phyloP scores from a whole-genome alignment of 1,284 basidiomycete genomes.

The Apiotrichum sp. region DNA sequence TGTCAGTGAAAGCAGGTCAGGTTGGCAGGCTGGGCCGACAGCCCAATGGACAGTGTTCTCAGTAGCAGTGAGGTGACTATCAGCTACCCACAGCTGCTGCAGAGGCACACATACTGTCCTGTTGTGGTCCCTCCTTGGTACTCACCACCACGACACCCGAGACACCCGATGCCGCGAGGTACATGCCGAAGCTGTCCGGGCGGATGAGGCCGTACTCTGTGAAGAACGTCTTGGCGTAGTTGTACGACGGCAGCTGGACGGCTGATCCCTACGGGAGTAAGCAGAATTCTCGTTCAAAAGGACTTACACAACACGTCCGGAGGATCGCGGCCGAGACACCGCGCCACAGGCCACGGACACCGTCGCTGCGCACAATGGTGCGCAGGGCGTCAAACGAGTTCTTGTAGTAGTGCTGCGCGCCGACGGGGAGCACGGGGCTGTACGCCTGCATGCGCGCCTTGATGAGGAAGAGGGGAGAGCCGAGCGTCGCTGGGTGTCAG shows the following conservation, averaged over 20 bases:
- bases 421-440: constrained; percentile 87
- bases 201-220: constrained; percentile 60
- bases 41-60: too few species aligned
- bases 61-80: too few species aligned
- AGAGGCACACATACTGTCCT: background rate
- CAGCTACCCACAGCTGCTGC: too few species aligned
- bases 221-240: constrained; percentile 77
- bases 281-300: constrained; percentile 22
- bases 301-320: constrained; percentile 82
- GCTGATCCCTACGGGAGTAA: constrained; percentile 49
- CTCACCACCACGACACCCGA: constrained; percentile 74
- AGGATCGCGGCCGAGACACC: constrained; percentile 92
- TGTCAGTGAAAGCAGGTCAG: background rate
- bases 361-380: constrained; percentile 73
- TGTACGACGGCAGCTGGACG: constrained; percentile 92
- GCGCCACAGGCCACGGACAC: constrained; percentile 70
- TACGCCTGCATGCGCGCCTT: constrained; percentile 99
- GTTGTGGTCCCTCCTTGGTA: constrained; percentile 51
- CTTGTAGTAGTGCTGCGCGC: constrained; percentile 86
- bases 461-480: constrained; percentile 91
- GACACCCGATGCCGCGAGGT: constrained; percentile 77
- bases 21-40: too few species aligned
- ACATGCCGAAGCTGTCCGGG: constrained; percentile 76
- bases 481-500: constrained; percentile 61
- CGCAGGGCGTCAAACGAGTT: constrained; percentile 71